Base-by-base conservation (phyloP, 1,284 basidiomycete genomes). In the Ceratobasidium sp. region DNA sequence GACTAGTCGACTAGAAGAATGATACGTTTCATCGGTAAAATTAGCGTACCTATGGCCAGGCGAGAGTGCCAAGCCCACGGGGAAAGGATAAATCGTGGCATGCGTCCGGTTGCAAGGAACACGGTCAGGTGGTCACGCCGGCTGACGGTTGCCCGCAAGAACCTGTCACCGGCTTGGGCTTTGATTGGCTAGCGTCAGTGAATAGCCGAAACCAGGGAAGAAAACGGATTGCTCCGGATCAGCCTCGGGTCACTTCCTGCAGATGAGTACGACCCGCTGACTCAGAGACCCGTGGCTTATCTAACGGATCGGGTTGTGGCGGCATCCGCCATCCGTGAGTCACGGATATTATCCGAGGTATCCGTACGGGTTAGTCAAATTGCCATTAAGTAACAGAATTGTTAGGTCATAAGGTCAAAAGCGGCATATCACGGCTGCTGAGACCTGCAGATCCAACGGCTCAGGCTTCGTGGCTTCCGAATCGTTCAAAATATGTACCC, bases 131-230 rank as follows among this genome's bases (percentile, higher is more conserved):
- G 20, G 23, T 28, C 15, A 26, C 66, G 26, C 66, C 62, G 73
- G 71, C 33, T 20, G 71, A 54, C 52, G 28, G 62, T 75, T 50
- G 57, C 73, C 4, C 33, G 33, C 12, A 75, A 62, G 52, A 66
- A 40, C 46, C 73, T 56, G 56, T 75, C n/a, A 65, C 26, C 40
- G 42, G 6, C 50, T 23, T 23, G 23, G n/a, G 48, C 23, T 61
- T 42, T 28, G 23, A 50, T 40, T 48, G 64, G 46, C 23, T 20
- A 66, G 46, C 3, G 10, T 15, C 50, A 13, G 28, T 71, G 33
- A 33, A 33, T 33, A 33, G 33, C 33, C 33, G 33, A n/a, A n/a
- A n/a, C n/a, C 46, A 12, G 46, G 46, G 46, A 33, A 33, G 33
- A 33, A 33, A 33, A 33, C 33, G 33, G 33, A 33, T 33, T 33